Evolutionary conservation across 2,329 filamentous ascomycete genomes (phyloP).

Genomic region (Diplodia mutila): DNA sequence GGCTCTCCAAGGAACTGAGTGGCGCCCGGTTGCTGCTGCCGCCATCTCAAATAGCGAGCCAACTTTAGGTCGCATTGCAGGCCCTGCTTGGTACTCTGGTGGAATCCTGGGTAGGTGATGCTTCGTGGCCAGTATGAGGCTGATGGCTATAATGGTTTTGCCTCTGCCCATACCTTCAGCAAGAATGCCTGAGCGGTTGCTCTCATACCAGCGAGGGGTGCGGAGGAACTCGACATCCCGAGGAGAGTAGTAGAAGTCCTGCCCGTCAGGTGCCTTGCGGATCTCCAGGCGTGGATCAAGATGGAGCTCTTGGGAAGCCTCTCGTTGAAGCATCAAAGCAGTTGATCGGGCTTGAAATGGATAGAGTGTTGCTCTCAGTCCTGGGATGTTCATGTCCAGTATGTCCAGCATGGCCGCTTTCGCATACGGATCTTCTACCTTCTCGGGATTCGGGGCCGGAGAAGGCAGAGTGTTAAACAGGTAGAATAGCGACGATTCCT

Average conservation of each 20-base stretch:
- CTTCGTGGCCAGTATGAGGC: constrained; percentile 72
- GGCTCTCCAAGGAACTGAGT: constrained; percentile 71
- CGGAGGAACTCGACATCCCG: constrained; percentile 64
- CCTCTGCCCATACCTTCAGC: constrained; percentile 79
- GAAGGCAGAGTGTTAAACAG: constrained; percentile 76
- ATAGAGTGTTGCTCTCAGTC: constrained; percentile 69
- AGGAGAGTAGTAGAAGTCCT: constrained; percentile 70
- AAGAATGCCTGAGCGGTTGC: constrained; percentile 73
- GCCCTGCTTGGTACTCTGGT: constrained; percentile 57
- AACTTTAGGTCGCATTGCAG: constrained; percentile 52
- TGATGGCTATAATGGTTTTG: constrained; percentile 85
- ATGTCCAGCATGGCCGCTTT: constrained; percentile 61
- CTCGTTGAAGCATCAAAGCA: constrained; percentile 81
- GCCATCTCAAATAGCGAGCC: constrained; percentile 76
- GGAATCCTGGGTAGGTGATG: constrained; percentile 69
- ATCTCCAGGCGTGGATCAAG: constrained; percentile 74
- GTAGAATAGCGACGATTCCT: constrained; percentile 63
- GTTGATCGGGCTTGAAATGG: constrained; percentile 80
- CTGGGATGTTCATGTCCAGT: constrained; percentile 49
- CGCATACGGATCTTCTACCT: constrained; percentile 56
- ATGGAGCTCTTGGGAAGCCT: constrained; percentile 65
- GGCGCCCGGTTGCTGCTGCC: constrained; percentile 67
- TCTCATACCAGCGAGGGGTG: constrained; percentile 74
- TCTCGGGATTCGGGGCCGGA: constrained; percentile 60
- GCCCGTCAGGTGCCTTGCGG: constrained; percentile 63